Evolutionary conservation across 768 basidiomycete species (phyloP).

Genomic region (Boletus bicolor): DNA sequence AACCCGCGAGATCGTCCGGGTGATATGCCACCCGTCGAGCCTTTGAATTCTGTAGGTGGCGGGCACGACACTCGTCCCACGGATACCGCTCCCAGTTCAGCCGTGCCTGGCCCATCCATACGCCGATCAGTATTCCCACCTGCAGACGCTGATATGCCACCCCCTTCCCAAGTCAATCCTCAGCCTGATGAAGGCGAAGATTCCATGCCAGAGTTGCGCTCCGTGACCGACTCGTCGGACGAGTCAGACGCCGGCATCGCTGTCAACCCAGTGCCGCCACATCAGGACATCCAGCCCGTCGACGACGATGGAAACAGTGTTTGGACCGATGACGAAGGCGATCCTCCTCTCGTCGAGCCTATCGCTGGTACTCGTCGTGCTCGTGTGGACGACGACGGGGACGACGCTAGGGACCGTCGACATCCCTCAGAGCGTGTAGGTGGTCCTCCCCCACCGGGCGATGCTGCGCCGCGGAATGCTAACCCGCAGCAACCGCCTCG

Average conservation of each 20-base stretch:
- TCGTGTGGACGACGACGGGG: conserved; percentile 60
- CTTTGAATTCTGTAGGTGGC: not conserved
- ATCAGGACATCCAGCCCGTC: conserved; percentile 18
- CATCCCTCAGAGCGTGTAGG: conserved; percentile 59
- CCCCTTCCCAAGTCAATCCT: not conserved
- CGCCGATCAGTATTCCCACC: not conserved
- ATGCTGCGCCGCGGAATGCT: conserved; percentile 23
- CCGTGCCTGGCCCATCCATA: not conserved
- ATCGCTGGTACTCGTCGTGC: conserved; percentile 43
- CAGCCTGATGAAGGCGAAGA: conserved; percentile 33
- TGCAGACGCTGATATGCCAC: conserved; percentile 8
- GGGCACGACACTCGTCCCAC: conserved; percentile 1
- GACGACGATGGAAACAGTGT: conserved; percentile 30
- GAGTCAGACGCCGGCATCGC: conserved; percentile 32
- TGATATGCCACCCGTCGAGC: conserved; percentile 2
- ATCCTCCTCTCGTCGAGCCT: conserved; percentile 33
- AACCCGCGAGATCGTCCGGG: not conserved
- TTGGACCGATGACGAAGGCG: conserved; percentile 31
- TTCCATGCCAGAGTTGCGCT: conserved; percentile 42
- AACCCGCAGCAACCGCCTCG: conserved; percentile 20
- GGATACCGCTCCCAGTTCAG: not conserved
- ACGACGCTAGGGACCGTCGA: conserved; percentile 58
- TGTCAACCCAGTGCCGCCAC: conserved; percentile 29
- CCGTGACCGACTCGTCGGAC: conserved; percentile 38
- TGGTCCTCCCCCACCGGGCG: conserved; percentile 25